These are phyloP conservation scores for Tephrocybe sp. DNA, from an alignment of 768 basidiomycete species.

Conservation along the genomic window DNA sequence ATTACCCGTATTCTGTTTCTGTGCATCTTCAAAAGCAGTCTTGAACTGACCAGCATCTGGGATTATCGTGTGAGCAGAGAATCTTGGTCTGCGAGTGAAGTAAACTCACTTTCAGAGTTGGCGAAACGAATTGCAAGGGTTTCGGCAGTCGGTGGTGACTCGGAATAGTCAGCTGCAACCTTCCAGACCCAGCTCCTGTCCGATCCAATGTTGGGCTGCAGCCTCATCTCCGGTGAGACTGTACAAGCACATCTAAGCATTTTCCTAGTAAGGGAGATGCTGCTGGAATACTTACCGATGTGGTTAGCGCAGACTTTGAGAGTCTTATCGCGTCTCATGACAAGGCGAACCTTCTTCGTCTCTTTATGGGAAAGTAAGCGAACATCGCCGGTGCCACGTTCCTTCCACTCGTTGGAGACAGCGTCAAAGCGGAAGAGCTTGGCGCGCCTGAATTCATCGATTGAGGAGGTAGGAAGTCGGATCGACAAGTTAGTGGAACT, in stretches of 20 bases:
- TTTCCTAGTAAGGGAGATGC: neutral
- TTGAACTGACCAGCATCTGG: conserved; percentile 88
- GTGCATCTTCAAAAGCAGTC: conserved; percentile 82
- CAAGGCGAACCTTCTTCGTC: conserved; percentile 88
- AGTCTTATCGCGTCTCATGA: conserved; percentile 99
- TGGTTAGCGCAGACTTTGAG: conserved; percentile 99
- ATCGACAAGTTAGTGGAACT: conserved; percentile 22
- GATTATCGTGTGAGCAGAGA: conserved; percentile 3
- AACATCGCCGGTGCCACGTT: conserved; percentile 95
- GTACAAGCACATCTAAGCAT: neutral
- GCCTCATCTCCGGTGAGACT: conserved; percentile 90
- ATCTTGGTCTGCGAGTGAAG: neutral
- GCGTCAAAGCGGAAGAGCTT: conserved; percentile 96
- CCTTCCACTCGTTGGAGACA: conserved; percentile 88
- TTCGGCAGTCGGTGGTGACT: conserved; percentile 85
- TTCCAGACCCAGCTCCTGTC: conserved; percentile 99
- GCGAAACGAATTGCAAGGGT: conserved; percentile 98
- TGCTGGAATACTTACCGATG: conserved; percentile 52
- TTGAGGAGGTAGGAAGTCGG: conserved; percentile 10
- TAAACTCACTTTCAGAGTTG: conserved; percentile 86
- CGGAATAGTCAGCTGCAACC: conserved; percentile 92
- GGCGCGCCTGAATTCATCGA: conserved; percentile 67
- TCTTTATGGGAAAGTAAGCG: conserved; percentile 88
- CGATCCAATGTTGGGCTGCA: conserved; percentile 97
- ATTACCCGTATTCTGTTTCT: conserved; percentile 56